Base-by-base conservation (phyloP, 345 rosid species). In the Cardamine occulta region DNA sequence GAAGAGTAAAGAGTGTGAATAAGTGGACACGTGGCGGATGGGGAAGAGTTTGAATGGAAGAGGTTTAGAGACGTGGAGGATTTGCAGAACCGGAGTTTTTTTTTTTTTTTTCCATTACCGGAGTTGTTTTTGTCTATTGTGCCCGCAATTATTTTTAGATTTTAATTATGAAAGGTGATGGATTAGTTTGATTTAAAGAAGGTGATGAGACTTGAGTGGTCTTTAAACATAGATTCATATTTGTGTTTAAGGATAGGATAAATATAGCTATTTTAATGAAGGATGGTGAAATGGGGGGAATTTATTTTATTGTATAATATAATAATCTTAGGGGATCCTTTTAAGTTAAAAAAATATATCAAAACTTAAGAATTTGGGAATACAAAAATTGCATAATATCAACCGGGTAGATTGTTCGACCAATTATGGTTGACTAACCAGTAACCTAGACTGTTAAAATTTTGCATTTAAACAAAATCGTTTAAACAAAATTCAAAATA, bases 51-150 rank as follows among this genome's bases (percentile, higher is more conserved):
- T 18, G 48, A 59, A 47, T n/a, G 78, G 72, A 45, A 75, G 67
- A 75, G 62, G 68, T 67, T 57, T 59, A 29, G 37, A 18, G 61
- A 75, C 79, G 79, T 75, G 79, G 79, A 52, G 2, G 68, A 29
- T 28, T 31, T 6, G 29, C 70, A 54, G 65, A 54, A 60, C 55
- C 34, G 32, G 45, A 4, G 45, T 32, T 53, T 8, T 42, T 5
- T 14, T 14, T 40, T 39, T 12, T 39, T 39, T 39, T 39, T 4
- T 12, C 12, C 15, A 11, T 39, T 12, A 52, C 53, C 31, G 37
- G 40, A 12, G 42, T 40, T 68, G 14, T 6, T 42, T 61, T 52
- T 75, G 63, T 52, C 23, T 51, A 12, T 56, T 56, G 19, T 74
- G 24, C 26, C 4, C 39, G 13, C 56, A 24, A 28, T 40, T 72